phyloP scores from a whole-genome alignment of 768 basidiomycete genomes.

The Lactarius vividus region DNA sequence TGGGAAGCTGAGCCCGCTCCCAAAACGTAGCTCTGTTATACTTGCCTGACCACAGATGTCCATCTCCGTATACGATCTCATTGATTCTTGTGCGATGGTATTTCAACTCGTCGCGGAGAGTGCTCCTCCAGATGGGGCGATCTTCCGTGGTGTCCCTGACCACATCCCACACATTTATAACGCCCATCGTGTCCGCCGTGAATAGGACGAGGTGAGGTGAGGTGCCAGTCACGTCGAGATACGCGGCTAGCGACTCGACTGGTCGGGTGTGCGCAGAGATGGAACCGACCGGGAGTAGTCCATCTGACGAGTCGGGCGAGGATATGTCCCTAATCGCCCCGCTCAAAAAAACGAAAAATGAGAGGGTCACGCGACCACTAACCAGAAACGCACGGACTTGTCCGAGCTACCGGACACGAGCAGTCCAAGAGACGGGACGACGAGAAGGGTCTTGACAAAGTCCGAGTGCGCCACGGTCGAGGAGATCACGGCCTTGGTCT shows the following conservation, averaged over 20 bases:
- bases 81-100: slow-evolving; percentile 85
- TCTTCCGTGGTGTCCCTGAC: slow-evolving; percentile 42
- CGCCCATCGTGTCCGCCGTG: slow-evolving; percentile 91
- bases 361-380: slow-evolving; percentile 29
- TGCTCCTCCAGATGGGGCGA: slow-evolving; percentile 49
- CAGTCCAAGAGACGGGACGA: slow-evolving; percentile 61
- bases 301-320: slow-evolving; percentile 38
- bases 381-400: slow-evolving; percentile 87
- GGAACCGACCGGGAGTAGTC: slow-evolving; percentile 56
- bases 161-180: slow-evolving; percentile 79
- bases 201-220: slow-evolving; percentile 51
- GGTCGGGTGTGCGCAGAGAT: slow-evolving; percentile 87
- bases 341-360: background rate
- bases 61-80: slow-evolving; percentile 62
- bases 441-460: slow-evolving; percentile 83
- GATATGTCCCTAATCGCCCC: slow-evolving; percentile 60
- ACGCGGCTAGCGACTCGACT: slow-evolving; percentile 73
- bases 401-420: slow-evolving; percentile 89
- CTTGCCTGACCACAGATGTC: slow-evolving; percentile 87
- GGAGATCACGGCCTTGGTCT: slow-evolving; percentile 72
- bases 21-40: background rate
- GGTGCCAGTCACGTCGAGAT: slow-evolving; percentile 31
- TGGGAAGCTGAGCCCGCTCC: background rate
- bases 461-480: slow-evolving; percentile 80
- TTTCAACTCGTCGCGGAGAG: slow-evolving; percentile 52